Conservation (phyloP, 176 grass and related monocot genomes). For the Miscanthus lutarioriparius region DNA sequence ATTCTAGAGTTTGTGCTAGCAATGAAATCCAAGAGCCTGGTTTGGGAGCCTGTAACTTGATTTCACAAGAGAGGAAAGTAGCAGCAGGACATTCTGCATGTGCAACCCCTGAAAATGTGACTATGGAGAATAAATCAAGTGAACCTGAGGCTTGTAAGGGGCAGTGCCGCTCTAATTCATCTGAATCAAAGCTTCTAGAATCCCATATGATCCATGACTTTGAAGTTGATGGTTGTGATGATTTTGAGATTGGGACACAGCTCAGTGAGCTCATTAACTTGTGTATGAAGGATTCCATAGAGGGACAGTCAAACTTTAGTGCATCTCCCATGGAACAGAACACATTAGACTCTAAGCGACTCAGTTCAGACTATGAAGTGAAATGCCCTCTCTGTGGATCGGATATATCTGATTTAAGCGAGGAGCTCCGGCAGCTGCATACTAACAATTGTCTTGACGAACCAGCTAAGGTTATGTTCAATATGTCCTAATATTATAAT, state of each 20-base stretch:
- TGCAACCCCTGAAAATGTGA: neutral
- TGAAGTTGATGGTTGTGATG: constrained; percentile 37
- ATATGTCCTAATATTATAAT: constrained; percentile 18
- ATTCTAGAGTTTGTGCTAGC: constrained; percentile 10
- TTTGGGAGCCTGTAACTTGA: neutral
- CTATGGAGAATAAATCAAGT: neutral
- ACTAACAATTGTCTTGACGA: constrained; percentile 80
- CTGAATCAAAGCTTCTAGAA: constrained; percentile 45
- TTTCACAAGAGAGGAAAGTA: constrained; percentile 38
- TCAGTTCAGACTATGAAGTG: constrained; percentile 35
- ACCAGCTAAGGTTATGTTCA: constrained; percentile 55
- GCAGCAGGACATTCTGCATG: constrained; percentile 3
- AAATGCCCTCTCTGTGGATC: constrained; percentile 80
- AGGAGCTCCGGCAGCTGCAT: constrained; percentile 57
- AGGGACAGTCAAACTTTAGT: constrained; percentile 26
- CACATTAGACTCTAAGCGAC: constrained; percentile 4
- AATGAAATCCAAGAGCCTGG: constrained; percentile 9
- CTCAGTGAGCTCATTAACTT: constrained; percentile 85
- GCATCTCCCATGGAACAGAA: constrained; percentile 5
- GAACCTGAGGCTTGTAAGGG: constrained; percentile 5
- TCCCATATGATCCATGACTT: constrained; percentile 18
- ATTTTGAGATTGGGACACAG: constrained; percentile 80
- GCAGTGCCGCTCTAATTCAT: constrained; percentile 24
- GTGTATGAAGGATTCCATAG: constrained; percentile 50
- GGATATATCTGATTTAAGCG: constrained; percentile 69